phyloP scores from a whole-genome alignment of 2,329 filamentous ascomycete genomes.

The Colletotrichum sp. region DNA sequence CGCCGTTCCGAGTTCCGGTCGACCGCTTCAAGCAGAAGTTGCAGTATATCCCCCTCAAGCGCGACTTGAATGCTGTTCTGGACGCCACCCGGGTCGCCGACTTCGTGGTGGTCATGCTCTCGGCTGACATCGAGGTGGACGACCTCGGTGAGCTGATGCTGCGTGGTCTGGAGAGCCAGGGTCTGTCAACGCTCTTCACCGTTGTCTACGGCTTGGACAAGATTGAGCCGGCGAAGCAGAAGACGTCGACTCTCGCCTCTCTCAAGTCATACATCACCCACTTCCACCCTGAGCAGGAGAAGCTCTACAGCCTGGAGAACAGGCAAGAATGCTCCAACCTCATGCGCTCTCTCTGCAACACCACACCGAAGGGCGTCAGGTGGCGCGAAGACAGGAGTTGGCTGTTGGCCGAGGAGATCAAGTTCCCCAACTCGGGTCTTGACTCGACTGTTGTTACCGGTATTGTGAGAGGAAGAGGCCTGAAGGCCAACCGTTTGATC shows the following conservation, averaged over 20 bases:
- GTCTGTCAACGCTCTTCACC: slow-evolving; percentile 90
- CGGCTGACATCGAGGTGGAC: slow-evolving; percentile 83
- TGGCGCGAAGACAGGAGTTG: slow-evolving; percentile 97
- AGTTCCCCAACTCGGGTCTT: slow-evolving; percentile 67
- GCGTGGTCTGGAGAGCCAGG: slow-evolving; percentile 88
- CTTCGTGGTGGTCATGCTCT: slow-evolving; percentile 87
- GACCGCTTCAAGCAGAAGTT: slow-evolving; percentile 96
- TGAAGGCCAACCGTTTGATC: slow-evolving; percentile 89
- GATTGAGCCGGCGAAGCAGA: slow-evolving; percentile 80
- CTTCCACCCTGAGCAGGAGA: slow-evolving; percentile 92
- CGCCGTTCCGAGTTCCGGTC: slow-evolving; percentile 70
- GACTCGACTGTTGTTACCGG: slow-evolving; percentile 80
- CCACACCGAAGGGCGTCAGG: slow-evolving; percentile 88
- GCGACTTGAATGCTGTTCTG: slow-evolving; percentile 77
- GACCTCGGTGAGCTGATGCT: slow-evolving; percentile 84
- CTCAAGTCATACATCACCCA: slow-evolving; percentile 92
- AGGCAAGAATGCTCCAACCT: slow-evolving; percentile 91
- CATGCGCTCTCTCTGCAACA: slow-evolving; percentile 89
- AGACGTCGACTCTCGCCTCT: slow-evolving; percentile 77
- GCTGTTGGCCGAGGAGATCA: slow-evolving; percentile 87
- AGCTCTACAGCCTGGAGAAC: slow-evolving; percentile 86
- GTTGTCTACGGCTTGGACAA: slow-evolving; percentile 80
- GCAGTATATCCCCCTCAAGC: slow-evolving; percentile 78
- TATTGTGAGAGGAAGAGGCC: slow-evolving; percentile 80
- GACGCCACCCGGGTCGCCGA: slow-evolving; percentile 90